Evolutionary conservation across 306 rosid genomes (phyloP).

Genomic region (Fragaria vesca): DNA sequence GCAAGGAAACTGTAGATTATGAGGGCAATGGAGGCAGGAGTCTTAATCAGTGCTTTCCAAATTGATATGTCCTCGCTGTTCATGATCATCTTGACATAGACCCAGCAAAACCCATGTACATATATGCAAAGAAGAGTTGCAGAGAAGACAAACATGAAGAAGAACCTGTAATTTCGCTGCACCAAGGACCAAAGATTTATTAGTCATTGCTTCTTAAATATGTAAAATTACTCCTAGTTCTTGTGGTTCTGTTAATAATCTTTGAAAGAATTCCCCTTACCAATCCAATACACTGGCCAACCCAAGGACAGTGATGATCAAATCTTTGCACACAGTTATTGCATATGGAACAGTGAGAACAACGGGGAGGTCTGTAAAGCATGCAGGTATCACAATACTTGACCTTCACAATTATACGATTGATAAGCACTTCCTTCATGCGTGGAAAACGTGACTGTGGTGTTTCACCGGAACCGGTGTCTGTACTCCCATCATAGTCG

Average conservation of each 20-base stretch:
- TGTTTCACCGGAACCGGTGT: conserved; percentile 22
- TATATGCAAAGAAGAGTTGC: conserved; percentile 63
- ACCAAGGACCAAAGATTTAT: conserved; percentile 6
- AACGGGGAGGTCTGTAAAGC: conserved; percentile 43
- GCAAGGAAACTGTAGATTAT: conserved; percentile 50
- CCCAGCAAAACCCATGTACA: conserved; percentile 77
- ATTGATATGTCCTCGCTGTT: conserved; percentile 43
- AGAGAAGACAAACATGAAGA: conserved; percentile 58
- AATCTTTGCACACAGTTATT: conserved; percentile 37
- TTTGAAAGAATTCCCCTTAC: conserved; percentile 7
- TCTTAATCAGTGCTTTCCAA: conserved; percentile 67
- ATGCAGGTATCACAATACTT: conserved; percentile 44
- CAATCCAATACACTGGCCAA: conserved; percentile 44
- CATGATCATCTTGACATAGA: conserved; percentile 58
- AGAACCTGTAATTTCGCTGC: conserved; percentile 81
- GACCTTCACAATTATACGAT: conserved; percentile 32
- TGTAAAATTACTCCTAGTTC: background rate
- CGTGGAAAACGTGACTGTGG: conserved; percentile 30
- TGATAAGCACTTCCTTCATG: conserved; percentile 29
- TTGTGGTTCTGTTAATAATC: background rate
- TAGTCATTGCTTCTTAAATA: background rate
- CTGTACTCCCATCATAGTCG: conserved; percentile 33
- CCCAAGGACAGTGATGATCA: conserved; percentile 47
- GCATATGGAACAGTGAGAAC: conserved; percentile 45
- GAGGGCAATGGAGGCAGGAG: conserved; percentile 66